Base-by-base conservation (phyloP, 768 basidiomycete genomes). In the Agaricus subrufescens region DNA sequence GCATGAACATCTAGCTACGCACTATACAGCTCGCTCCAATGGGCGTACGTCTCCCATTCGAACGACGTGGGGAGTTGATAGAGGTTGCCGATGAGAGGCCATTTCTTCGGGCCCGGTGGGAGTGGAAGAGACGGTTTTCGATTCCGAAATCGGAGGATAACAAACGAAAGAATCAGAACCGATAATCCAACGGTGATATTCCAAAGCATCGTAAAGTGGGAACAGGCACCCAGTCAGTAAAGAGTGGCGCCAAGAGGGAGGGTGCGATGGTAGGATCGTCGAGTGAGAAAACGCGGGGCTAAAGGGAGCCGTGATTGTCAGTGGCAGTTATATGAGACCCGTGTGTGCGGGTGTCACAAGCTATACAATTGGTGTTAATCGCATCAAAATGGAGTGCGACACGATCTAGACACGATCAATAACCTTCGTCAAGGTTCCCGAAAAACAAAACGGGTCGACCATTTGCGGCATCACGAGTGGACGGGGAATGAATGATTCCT, bases 61-160 rank as follows among this genome's bases (percentile, higher is more conserved):
- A 70, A 62, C 14, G 64, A 64, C 42, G 68, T 62, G 10, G 76
- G 76, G 15, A 79, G 47, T 43, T 77, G 69, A 30, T 68, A 55
- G 10, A 76, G 59, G 60, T 76, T 76, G 15, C 76, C 76, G n/a
- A 75, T 58, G 15, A 78, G 34, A 9, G 74, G 72, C 31, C 69
- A 62, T n/a, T 68, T 69, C 42, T 59, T 71, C 2, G 76, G 76
- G 12, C 76, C 76, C 3, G 76, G 76, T 14, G 75, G 75, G 0
- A 75, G 56, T 0, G 66, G 69, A 6, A 56, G 50, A 39, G 78
- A n/a, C 31, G 10, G 48, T 39, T 45, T 50, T 25, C 42, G 48
- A 10, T 46, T 56, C 5, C 54, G 45, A 15, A 49, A 11, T 23
- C 37, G 50, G 31, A 45, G 9, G 11, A 50, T 14, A 29, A 34